phyloP scores from a whole-genome alignment of 495 filamentous ascomycete genomes.

The Trichocladium uniseriatum region DNA sequence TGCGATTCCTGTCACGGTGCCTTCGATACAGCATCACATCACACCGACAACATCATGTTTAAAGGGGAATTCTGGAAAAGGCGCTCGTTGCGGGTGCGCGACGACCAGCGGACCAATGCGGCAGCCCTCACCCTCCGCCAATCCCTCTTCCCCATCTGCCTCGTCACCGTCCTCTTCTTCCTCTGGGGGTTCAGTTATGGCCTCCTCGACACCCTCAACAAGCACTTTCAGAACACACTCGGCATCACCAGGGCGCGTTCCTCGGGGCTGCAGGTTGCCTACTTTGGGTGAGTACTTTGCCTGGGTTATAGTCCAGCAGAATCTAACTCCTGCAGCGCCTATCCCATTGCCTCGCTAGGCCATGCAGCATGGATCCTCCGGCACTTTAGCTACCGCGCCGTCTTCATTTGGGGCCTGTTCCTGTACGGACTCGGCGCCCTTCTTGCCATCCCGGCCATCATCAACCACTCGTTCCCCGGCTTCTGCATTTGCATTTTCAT shows the following conservation, averaged over 20 bases:
- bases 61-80: constrained; percentile 14
- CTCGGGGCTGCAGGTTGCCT: constrained; percentile 30
- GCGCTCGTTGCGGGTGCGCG: constrained; percentile 30
- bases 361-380: constrained; percentile 53
- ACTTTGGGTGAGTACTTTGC: constrained; percentile 26
- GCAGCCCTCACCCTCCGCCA: constrained; percentile 50
- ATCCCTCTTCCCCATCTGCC: constrained; percentile 38
- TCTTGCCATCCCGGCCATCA: constrained; percentile 45
- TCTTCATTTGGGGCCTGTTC: constrained; percentile 42
- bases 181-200: constrained; percentile 81
- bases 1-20: too few species aligned
- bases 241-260: constrained; percentile 24
- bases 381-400: constrained; percentile 52
- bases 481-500: constrained; percentile 66
- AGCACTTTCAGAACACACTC: constrained; percentile 36
- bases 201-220: constrained; percentile 43
- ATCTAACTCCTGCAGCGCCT: constrained; percentile 30
- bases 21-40: too few species aligned
- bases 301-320: not conserved
- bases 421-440: constrained; percentile 39
- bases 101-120: constrained; percentile 45
- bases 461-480: constrained; percentile 52
- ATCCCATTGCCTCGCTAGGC: constrained; percentile 43
- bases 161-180: constrained; percentile 76
- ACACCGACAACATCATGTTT: not conserved